phyloP scores from a whole-genome alignment of 129 eudicot species.

The Escallonia herrerae region DNA sequence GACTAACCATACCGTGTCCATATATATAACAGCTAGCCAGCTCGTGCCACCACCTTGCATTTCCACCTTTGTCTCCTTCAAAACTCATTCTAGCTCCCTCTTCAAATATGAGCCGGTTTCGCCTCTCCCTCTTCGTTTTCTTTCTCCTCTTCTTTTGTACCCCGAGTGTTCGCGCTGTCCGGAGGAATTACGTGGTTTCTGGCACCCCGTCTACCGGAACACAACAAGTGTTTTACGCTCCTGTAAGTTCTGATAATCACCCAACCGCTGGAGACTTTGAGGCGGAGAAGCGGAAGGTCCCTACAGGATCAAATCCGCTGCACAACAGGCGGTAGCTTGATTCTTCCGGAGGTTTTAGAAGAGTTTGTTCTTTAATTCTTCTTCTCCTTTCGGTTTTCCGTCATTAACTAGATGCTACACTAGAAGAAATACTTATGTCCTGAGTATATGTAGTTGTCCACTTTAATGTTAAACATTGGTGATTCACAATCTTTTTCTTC shows the following conservation, averaged over 20 bases:
- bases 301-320: conserved; percentile 58
- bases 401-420: too few relatives aligned
- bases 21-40: conserved; percentile 10
- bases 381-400: background rate
- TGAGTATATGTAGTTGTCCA: background rate
- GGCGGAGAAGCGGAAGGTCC: conserved; percentile 41
- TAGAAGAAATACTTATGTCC: background rate
- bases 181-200: conserved; percentile 13
- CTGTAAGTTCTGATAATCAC: background rate
- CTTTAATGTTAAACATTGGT: conserved; percentile 14
- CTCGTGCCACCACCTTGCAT: conserved; percentile 17
- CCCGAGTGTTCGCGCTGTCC: conserved; percentile 20
- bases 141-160: conserved; percentile 23
- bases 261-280: conserved; percentile 15
- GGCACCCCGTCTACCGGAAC: conserved; percentile 6
- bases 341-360: background rate
- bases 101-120: conserved; percentile 31
- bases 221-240: conserved; percentile 7
- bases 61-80: conserved; percentile 11
- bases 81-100: background rate
- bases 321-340: conserved; percentile 39
- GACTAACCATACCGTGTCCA: conserved; percentile 7
- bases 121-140: conserved; percentile 14
- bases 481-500: conserved; percentile 14
- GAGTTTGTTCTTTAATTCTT: conserved; percentile 2